Evolutionary conservation across 768 basidiomycete species (phyloP).

Genomic region (Podaxis sp.): DNA sequence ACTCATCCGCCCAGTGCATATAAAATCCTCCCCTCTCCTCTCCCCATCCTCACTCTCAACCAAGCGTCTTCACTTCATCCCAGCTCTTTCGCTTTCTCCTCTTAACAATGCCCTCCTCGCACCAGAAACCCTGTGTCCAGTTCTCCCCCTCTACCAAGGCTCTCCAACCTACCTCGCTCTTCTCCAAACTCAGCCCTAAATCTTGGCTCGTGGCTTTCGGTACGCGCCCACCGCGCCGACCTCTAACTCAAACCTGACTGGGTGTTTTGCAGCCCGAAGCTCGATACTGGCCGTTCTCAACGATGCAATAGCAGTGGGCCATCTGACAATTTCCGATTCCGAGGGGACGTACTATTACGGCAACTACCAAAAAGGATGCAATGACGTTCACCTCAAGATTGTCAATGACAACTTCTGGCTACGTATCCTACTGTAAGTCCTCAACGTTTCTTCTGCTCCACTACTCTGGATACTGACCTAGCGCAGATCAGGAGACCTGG

Average conservation of each 20-base stretch:
- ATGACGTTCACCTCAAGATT: constrained; percentile 58
- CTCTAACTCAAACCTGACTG: background rate
- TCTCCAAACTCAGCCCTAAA: constrained; percentile 43
- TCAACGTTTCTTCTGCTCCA: constrained; percentile 12
- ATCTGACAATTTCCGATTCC: constrained; percentile 60
- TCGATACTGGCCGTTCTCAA: constrained; percentile 60
- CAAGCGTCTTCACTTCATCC: background rate
- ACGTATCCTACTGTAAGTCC: constrained; percentile 57
- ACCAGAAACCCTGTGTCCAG: constrained; percentile 37
- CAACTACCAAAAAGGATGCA: constrained; percentile 53
- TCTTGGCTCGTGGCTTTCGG: constrained; percentile 52
- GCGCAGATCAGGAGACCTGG: constrained; percentile 56
- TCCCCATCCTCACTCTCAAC: constrained; percentile 13
- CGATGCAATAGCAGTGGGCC: constrained; percentile 56
- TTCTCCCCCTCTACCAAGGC: constrained; percentile 42
- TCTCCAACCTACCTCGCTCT: constrained; percentile 41
- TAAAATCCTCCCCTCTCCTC: constrained; percentile 11
- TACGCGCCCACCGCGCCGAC: constrained; percentile 22
- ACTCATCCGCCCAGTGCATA: constrained; percentile 9
- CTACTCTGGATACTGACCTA: constrained; percentile 21
- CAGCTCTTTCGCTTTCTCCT: background rate
- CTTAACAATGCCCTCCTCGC: constrained; percentile 35
- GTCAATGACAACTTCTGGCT: constrained; percentile 66
- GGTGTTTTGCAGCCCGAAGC: constrained; percentile 43
- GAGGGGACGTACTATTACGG: constrained; percentile 62